A percentile compares a stretch with the other conserved stretches of the same genome.
Evolutionary conservation across 768 basidiomycete species (phyloP).

Genomic region (Termitomyces sp.): DNA sequence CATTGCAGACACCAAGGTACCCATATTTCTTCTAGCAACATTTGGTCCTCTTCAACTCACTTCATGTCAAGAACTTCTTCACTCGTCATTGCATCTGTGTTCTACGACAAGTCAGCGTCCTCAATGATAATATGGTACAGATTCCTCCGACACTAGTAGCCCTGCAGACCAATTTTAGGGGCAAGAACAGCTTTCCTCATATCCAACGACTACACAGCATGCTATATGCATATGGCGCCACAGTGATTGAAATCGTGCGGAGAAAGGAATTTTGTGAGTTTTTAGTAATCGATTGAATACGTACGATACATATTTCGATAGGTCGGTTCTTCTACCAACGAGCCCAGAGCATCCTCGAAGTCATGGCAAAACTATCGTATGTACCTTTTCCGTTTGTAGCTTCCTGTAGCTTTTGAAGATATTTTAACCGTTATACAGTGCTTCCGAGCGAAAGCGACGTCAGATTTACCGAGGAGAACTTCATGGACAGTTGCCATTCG

Average conservation of each 20-base stretch:
- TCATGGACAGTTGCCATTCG: constrained; percentile 84
- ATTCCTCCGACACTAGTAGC: constrained; percentile 59
- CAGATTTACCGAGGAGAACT: constrained; percentile 82
- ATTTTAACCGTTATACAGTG: constrained; percentile 37
- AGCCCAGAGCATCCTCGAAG: constrained; percentile 75
- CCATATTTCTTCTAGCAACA: not conserved
- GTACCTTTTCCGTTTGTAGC: constrained; percentile 21
- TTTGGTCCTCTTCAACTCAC: constrained; percentile 18
- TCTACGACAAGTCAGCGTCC: constrained; percentile 69
- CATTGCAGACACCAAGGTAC: constrained; percentile 52
- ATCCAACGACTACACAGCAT: constrained; percentile 85
- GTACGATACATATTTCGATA: constrained; percentile 20
- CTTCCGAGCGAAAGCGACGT: constrained; percentile 76
- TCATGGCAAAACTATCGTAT: constrained; percentile 85
- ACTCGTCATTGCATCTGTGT: constrained; percentile 61
- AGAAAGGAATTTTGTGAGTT: constrained; percentile 82
- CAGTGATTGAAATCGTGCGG: constrained; percentile 85
- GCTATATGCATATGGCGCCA: constrained; percentile 89
- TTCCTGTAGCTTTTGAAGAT: not conserved
- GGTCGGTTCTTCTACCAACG: constrained; percentile 79
- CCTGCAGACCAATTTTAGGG: constrained; percentile 70
- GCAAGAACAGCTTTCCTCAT: constrained; percentile 83
- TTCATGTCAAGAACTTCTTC: constrained; percentile 54
- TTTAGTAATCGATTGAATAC: not conserved
- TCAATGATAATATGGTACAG: constrained; percentile 79